These are phyloP conservation scores for Suillus variegatus DNA, from an alignment of 768 basidiomycete genomes.

Conservation along the genomic window DNA sequence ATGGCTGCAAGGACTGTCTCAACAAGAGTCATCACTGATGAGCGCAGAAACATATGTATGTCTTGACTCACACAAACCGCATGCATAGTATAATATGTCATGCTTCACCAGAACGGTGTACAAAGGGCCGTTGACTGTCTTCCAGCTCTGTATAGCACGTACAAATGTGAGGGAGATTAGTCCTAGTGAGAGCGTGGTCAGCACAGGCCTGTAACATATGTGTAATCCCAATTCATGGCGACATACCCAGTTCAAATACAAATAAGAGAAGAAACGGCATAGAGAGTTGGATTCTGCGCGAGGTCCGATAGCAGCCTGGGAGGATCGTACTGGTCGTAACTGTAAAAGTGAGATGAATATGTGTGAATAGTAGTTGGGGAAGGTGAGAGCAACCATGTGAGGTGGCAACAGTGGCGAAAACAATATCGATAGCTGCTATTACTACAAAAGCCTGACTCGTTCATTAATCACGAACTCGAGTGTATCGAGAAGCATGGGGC, in stretches of 20 bases:
- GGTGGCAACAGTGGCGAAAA: neutral
- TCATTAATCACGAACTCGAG: neutral
- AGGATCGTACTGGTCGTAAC: neutral
- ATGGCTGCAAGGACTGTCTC: neutral
- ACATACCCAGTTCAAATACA: neutral
- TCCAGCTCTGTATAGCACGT: neutral
- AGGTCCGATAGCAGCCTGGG: neutral
- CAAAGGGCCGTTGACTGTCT: neutral
- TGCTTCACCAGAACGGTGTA: neutral
- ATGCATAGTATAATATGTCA: neutral
- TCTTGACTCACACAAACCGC: neutral
- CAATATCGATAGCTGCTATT: neutral
- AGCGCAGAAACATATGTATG: neutral
- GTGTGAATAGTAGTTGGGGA: neutral
- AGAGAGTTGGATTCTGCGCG: neutral
- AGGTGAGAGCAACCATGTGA: neutral
- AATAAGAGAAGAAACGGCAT: neutral
- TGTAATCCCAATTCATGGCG: neutral
- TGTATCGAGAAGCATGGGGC: neutral
- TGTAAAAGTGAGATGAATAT: neutral
- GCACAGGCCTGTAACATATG: neutral
- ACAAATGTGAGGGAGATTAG: neutral
- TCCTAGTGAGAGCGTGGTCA: neutral
- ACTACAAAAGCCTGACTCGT: neutral
- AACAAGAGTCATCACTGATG: neutral